Conservation (phyloP, 1,284 basidiomycete species). For the Irpex rosettiformis region DNA sequence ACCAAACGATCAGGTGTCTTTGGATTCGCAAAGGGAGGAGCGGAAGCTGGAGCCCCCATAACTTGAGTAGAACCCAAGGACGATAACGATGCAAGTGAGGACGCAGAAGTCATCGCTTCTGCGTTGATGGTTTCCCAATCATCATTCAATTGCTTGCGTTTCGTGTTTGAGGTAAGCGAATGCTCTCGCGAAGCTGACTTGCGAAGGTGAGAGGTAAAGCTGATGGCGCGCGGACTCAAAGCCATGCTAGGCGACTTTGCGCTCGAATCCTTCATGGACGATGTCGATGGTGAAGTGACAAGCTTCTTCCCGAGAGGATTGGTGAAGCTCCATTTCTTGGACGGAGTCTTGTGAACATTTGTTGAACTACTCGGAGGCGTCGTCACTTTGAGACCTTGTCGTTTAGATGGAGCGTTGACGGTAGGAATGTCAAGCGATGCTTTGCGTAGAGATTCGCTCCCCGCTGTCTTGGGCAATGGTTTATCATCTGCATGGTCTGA, state of each 20-base stretch:
- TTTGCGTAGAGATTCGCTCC: conserved; percentile 39
- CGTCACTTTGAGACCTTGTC: conserved; percentile 30
- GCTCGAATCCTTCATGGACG: conserved; percentile 42
- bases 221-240: conserved; percentile 60
- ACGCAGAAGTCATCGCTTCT: conserved; percentile 71
- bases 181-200: conserved; percentile 68
- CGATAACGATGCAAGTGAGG: conserved; percentile 69
- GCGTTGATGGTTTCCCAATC: conserved; percentile 67
- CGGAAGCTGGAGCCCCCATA: conserved; percentile 30
- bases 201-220: conserved; percentile 58
- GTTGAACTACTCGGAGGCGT: conserved; percentile 24
- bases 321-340: conserved; percentile 96
- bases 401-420: conserved; percentile 28
- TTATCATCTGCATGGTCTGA: conserved; percentile 24
- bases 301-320: conserved; percentile 84
- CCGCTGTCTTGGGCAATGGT: conserved; percentile 27
- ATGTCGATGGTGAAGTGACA: conserved; percentile 61
- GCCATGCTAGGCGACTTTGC: conserved; percentile 47
- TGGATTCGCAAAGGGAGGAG: conserved; percentile 28
- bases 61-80: conserved; percentile 64
- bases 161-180: conserved; percentile 37
- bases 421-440: conserved; percentile 53
- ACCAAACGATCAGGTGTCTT: conserved; percentile 58
- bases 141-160: conserved; percentile 36
- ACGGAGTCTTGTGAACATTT: conserved; percentile 57